phyloP scores from a whole-genome alignment of 352 stramenopile species.

The Globisporangium megalacanthum region DNA sequence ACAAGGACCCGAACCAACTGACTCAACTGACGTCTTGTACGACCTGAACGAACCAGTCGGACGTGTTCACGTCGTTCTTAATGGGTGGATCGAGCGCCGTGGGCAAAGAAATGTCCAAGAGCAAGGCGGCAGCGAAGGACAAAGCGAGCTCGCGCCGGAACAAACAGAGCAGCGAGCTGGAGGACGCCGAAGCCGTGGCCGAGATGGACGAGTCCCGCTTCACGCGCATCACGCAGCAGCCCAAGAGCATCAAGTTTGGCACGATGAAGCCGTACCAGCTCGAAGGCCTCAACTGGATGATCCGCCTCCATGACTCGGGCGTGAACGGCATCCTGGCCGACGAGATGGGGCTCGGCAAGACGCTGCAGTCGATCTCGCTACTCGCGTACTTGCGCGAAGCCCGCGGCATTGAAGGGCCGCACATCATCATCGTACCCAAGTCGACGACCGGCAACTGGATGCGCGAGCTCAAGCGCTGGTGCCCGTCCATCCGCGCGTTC shows the following conservation, averaged over 20 bases:
- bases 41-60: conserved; percentile 28
- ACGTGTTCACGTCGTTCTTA: conserved; percentile 86
- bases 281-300: conserved; percentile 89
- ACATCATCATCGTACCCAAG: conserved; percentile 98
- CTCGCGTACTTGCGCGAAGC: conserved; percentile 95
- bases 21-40: not conserved
- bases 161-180: conserved; percentile 56
- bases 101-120: conserved; percentile 72
- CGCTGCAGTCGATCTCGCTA: conserved; percentile 97
- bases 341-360: conserved; percentile 92
- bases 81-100: conserved; percentile 78
- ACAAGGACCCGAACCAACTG: not conserved
- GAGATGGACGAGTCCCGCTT: conserved; percentile 82
- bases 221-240: conserved; percentile 78
- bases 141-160: conserved; percentile 41
- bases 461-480: conserved; percentile 97
- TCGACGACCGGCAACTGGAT: conserved; percentile 99
- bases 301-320: conserved; percentile 90
- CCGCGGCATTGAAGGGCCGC: conserved; percentile 91
- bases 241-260: conserved; percentile 77
- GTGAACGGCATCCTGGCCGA: conserved; percentile 85
- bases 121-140: conserved; percentile 31
- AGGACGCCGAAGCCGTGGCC: conserved; percentile 57
- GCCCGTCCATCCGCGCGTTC: conserved; percentile 90
- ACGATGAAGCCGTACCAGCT: conserved; percentile 88